Conservation (phyloP, 2,329 filamentous ascomycete species). For the Botryotinia narcissicola region DNA sequence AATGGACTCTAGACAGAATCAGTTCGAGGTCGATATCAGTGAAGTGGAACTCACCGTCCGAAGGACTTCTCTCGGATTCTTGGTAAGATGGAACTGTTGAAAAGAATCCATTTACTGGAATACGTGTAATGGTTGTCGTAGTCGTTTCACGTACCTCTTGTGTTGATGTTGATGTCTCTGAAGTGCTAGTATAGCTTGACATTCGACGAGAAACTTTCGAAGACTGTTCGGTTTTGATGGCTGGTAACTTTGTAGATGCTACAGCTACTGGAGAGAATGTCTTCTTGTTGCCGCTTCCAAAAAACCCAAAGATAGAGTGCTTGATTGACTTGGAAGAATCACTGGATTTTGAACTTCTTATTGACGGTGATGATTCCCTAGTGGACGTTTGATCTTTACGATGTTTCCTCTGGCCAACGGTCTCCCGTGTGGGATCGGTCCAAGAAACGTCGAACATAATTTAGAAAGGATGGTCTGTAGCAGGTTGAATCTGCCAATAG, state of each 20-base stretch:
- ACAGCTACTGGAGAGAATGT: neutral
- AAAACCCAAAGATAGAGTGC: constrained; percentile 33
- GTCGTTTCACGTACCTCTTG: constrained; percentile 20
- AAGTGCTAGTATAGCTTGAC: constrained; percentile 27
- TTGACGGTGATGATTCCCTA: constrained; percentile 15
- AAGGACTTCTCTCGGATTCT: constrained; percentile 24
- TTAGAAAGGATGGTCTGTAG: constrained; percentile 21
- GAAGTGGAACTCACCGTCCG: constrained; percentile 27
- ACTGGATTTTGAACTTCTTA: constrained; percentile 27
- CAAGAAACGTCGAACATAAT: constrained; percentile 39
- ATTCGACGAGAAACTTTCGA: constrained; percentile 23
- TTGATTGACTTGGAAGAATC: constrained; percentile 23
- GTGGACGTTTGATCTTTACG: constrained; percentile 31
- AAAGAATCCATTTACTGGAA: constrained; percentile 22
- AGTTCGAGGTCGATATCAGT: constrained; percentile 18
- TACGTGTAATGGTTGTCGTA: constrained; percentile 20
- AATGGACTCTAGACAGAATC: constrained; percentile 44
- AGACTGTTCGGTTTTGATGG: constrained; percentile 17
- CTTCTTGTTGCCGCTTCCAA: constrained; percentile 37
- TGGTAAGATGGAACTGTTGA: constrained; percentile 20
- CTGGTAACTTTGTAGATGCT: constrained; percentile 16
- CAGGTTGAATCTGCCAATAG: constrained; percentile 16
- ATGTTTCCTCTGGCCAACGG: constrained; percentile 35
- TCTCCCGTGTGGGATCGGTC: constrained; percentile 36
- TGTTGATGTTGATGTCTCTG: constrained; percentile 22